Conservation (phyloP, 2,329 filamentous ascomycete species). For the Byssothecium circinans region DNA sequence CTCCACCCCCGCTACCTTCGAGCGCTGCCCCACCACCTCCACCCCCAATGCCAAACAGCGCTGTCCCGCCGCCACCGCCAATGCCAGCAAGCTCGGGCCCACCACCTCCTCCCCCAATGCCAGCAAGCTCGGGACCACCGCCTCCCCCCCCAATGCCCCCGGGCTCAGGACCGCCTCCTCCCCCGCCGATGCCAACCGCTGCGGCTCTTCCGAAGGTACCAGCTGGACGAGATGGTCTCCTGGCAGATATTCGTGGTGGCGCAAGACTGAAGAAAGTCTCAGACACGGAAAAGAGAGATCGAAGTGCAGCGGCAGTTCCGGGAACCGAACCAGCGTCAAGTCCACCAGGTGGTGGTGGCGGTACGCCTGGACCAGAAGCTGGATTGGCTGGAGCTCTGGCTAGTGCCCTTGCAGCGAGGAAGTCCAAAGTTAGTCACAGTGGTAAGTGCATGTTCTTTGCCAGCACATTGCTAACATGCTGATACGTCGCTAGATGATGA, state of each 20-base stretch:
- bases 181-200: conserved; percentile 40
- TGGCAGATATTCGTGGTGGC: conserved; percentile 71
- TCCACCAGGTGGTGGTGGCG: conserved; percentile 53
- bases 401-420: conserved; percentile 80
- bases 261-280: conserved; percentile 74
- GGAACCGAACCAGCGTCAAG: conserved; percentile 50
- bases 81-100: conserved; percentile 30
- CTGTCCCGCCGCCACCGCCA: conserved; percentile 38
- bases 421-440: conserved; percentile 91
- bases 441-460: conserved; percentile 59
- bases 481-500: conserved; percentile 66
- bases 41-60: conserved; percentile 42
- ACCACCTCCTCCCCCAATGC: conserved; percentile 46
- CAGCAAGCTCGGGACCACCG: conserved; percentile 35
- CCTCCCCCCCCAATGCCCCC: conserved; percentile 44
- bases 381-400: conserved; percentile 63
- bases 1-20: conserved; percentile 34
- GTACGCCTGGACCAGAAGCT: conserved; percentile 34
- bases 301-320: conserved; percentile 65
- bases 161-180: conserved; percentile 34
- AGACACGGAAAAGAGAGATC: conserved; percentile 68
- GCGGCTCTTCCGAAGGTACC: conserved; percentile 41
- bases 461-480: conserved; percentile 20
- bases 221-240: conserved; percentile 60
- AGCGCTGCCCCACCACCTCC: conserved; percentile 49